Conservation (phyloP, 768 basidiomycete species). For the Sutorius australiensis region DNA sequence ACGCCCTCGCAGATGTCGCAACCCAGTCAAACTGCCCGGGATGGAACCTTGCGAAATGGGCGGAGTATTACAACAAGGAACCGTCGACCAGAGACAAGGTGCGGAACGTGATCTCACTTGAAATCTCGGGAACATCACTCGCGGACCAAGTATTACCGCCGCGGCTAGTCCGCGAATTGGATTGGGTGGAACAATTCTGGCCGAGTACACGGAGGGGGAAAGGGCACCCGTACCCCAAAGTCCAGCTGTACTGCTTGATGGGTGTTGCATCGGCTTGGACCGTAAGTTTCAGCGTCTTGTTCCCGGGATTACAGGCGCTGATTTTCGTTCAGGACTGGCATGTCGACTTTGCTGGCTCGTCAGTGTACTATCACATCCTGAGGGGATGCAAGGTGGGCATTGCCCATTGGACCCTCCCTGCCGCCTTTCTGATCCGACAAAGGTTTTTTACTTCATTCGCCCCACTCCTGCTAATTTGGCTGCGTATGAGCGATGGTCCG, state of each 20-base stretch:
- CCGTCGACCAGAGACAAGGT: conserved; percentile 75
- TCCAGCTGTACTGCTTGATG: conserved; percentile 97
- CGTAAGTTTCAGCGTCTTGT: conserved; percentile 43
- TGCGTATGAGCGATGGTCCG: conserved; percentile 92
- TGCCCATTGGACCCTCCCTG: background rate
- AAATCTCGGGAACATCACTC: conserved; percentile 83
- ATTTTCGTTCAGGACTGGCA: conserved; percentile 80
- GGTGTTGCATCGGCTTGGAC: conserved; percentile 93
- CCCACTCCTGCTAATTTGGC: conserved; percentile 83
- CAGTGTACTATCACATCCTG: conserved; percentile 95
- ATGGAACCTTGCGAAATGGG: conserved; percentile 92
- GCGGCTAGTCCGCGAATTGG: conserved; percentile 78
- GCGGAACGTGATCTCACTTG: conserved; percentile 92
- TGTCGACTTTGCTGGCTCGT: conserved; percentile 95
- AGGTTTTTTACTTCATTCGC: conserved; percentile 94
- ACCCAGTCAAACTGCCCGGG: conserved; percentile 81
- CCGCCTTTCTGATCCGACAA: conserved; percentile 4
- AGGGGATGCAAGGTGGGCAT: conserved; percentile 70
- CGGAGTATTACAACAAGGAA: conserved; percentile 74
- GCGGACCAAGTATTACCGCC: conserved; percentile 81
- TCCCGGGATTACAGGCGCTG: background rate
- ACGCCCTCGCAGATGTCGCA: conserved; percentile 62
- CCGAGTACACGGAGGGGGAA: conserved; percentile 71
- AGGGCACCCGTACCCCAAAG: conserved; percentile 81
- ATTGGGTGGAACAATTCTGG: conserved; percentile 98